These are phyloP conservation scores for Auxenochlorella pyrenoidosa DNA, from an alignment of 139 green algal species.

Conservation along the genomic window DNA sequence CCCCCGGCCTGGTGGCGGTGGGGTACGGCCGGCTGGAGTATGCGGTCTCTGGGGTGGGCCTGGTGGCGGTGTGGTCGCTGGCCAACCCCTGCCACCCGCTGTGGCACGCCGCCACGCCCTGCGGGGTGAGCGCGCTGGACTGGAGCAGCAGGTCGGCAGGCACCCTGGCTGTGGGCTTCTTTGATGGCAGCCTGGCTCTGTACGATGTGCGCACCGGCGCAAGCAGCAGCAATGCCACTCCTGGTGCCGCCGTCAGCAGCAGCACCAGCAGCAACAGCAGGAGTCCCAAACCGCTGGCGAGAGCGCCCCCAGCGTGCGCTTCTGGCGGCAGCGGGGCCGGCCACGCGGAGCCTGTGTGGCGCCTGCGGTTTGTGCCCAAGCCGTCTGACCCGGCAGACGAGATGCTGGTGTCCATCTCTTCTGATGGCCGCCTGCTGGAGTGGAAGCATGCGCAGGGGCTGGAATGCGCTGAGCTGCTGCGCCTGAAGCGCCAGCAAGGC, in stretches of 20 bases:
- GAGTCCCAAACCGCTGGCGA: not conserved
- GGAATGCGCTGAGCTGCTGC: conserved; percentile 84
- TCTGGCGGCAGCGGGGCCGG: conserved; percentile 43
- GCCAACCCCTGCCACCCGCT: conserved; percentile 83
- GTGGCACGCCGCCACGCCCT: conserved; percentile 67
- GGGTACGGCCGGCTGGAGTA: conserved; percentile 79
- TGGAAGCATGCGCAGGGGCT: conserved; percentile 66
- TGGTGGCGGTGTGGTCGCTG: conserved; percentile 86
- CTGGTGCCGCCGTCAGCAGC: not conserved
- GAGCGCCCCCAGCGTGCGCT: not conserved
- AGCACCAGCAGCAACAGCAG: not conserved
- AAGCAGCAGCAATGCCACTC: not conserved
- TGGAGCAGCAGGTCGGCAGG: conserved; percentile 67
- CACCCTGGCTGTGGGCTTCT: conserved; percentile 75
- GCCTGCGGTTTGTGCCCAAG: conserved; percentile 77
- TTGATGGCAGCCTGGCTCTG: conserved; percentile 74
- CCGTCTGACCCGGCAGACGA: conserved; percentile 75
- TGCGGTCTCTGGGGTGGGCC: conserved; percentile 35
- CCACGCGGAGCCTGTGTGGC: conserved; percentile 82
- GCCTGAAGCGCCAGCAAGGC: conserved; percentile 69
- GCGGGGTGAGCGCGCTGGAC: conserved; percentile 79
- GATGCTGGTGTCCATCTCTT: conserved; percentile 86
- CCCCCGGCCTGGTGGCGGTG: conserved; percentile 76
- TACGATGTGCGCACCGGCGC: conserved; percentile 65
- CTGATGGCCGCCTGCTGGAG: conserved; percentile 72